Base-by-base conservation (phyloP, 2,329 filamentous ascomycete genomes). In the Pyricularia pennisetigena region DNA sequence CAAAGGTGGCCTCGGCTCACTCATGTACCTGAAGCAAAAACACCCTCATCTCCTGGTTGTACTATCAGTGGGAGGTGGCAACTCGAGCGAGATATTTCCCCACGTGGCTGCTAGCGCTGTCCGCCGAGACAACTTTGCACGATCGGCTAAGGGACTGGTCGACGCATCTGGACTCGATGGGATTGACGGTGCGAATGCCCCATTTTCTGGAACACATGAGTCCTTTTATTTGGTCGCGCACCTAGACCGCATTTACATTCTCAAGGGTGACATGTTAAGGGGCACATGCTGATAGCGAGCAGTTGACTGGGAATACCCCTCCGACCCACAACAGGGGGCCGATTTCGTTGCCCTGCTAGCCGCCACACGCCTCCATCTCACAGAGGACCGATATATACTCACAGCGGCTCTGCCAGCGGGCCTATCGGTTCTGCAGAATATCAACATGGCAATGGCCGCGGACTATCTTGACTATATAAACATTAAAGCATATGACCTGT, bases 241-340 rank as follows among this genome's bases (percentile, higher is more conserved):
- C 30, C 4, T 14, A 28, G 20, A 14, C 30, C 68, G 14, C 54
- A 64, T 10, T 6, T 49, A 20, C 49, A 65, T n/a, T 32, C 61
- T 29, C 49, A n/a, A 4, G 30, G 23, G 68, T 61, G 66, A 63
- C 16, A 14, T 61, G 16, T 35, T 16, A 10, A 28, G 30, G 32
- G 65, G 20, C 69, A 70, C 65, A 71, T 71, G 65, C 61, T 69
- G 59, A 64, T 68, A 62, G 54, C 49, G 69, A 28, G 26, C 59
- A 94, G 91, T 95, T 75, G 89, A 91, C 73, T 95, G 92, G 92
- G 88, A 93, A 75, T 90, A 92, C 72, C 91, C 92, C 2, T 83
- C 83, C 68, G 83, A 90, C 74, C 75, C 82, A 1, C 81, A 87
- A 67, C 86, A 94, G 77, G 91, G 90, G 28, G 80, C 83, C 70